phyloP scores from a whole-genome alignment of 2,329 filamentous ascomycete genomes.

The Colletotrichum tropicale region DNA sequence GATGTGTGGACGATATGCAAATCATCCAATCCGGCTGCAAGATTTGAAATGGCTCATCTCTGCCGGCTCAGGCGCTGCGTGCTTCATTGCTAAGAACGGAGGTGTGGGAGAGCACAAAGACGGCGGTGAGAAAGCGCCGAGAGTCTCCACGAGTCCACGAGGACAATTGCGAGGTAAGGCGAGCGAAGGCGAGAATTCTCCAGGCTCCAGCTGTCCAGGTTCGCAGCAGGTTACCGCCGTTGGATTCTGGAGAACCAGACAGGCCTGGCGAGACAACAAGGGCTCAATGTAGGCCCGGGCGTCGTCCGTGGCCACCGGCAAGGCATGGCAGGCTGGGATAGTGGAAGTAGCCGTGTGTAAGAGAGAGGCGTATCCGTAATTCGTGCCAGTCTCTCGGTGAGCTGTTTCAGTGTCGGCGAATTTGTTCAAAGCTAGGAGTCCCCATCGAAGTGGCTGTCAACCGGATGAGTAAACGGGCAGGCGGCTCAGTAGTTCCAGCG shows the following conservation, averaged over 20 bases:
- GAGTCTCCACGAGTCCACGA: slow-evolving; percentile 18
- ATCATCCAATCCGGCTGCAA: slow-evolving; percentile 3
- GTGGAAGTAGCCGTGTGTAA: slow-evolving; percentile 8
- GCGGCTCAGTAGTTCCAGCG: background rate
- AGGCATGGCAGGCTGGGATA: slow-evolving; percentile 9
- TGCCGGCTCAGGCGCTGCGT: slow-evolving; percentile 1
- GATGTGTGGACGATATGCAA: background rate
- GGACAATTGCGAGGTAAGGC: slow-evolving; percentile 7
- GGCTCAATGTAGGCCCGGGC: slow-evolving; percentile 13
- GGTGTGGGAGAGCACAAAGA: background rate
- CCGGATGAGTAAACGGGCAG: background rate
- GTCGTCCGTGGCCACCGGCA: background rate
- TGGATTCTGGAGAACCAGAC: background rate
- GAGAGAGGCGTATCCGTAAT: slow-evolving; percentile 3
- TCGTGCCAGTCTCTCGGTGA: slow-evolving; percentile 9
- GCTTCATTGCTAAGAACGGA: background rate
- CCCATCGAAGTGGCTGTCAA: background rate
- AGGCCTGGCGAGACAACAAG: background rate
- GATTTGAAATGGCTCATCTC: slow-evolving; percentile 12
- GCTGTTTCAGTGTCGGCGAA: slow-evolving; percentile 5
- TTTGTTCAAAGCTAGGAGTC: background rate
- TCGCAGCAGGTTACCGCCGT: background rate
- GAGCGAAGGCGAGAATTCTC: background rate
- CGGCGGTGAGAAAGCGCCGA: slow-evolving; percentile 20
- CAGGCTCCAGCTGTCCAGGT: slow-evolving; percentile 8